Percentiles rank a stretch among this genome's conserved stretches.
These are phyloP conservation scores for Phytophthora boehmeriae DNA, from an alignment of 352 stramenopile species.

Conservation along the genomic window DNA sequence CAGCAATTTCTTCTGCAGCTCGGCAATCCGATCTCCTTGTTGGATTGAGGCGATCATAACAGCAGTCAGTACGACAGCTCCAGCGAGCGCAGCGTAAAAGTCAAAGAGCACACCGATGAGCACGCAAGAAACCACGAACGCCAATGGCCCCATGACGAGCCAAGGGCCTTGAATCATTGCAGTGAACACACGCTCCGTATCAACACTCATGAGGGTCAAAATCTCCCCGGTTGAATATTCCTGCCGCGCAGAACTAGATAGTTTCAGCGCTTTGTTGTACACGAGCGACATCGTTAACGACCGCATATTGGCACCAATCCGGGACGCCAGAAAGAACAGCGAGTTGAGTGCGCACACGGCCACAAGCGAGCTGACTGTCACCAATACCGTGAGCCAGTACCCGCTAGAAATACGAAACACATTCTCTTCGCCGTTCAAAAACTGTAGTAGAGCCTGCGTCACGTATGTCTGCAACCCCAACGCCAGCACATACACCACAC, in stretches of 20 bases:
- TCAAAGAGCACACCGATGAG: constrained; percentile 42
- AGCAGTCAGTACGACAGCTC: constrained; percentile 14
- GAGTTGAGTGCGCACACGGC: constrained; percentile 41
- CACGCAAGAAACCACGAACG: constrained; percentile 27
- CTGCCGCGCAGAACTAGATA: constrained; percentile 47
- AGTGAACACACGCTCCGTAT: constrained; percentile 45
- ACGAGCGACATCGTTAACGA: constrained; percentile 49
- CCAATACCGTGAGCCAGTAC: constrained; percentile 36
- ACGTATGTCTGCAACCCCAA: constrained; percentile 38
- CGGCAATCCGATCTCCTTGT: constrained; percentile 8
- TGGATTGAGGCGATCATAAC: constrained; percentile 26
- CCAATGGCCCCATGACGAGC: constrained; percentile 33
- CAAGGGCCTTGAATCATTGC: constrained; percentile 33
- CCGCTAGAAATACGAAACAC: constrained; percentile 30
- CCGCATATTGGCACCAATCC: constrained; percentile 46
- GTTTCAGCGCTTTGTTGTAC: constrained; percentile 64
- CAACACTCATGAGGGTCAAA: constrained; percentile 46
- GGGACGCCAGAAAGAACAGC: constrained; percentile 38
- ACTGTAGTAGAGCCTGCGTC: constrained; percentile 31
- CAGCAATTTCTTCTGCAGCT: constrained; percentile 13
- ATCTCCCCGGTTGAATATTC: constrained; percentile 46
- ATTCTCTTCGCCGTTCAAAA: constrained; percentile 36
- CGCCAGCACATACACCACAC: constrained; percentile 31
- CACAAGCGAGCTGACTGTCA: constrained; percentile 25
- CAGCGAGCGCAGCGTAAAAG: constrained; percentile 15